phyloP scores from a whole-genome alignment of 2,329 filamentous ascomycete species.

The Ophiostoma novo-ulmi region DNA sequence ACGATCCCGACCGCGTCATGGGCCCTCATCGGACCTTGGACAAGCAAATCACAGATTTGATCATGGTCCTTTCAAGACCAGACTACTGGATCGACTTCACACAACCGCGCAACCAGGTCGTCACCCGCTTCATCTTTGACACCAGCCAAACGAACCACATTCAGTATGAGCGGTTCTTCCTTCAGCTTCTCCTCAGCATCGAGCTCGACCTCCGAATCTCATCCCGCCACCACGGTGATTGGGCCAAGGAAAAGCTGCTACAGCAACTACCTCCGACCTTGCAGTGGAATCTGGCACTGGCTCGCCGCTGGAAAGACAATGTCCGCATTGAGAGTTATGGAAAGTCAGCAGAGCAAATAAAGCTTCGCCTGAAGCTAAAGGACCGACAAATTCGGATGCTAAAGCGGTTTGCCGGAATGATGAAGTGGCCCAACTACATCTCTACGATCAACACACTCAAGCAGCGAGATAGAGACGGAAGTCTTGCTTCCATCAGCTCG shows the following conservation, averaged over 20 bases:
- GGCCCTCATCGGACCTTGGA: conserved; percentile 61
- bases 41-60: conserved; percentile 66
- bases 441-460: conserved; percentile 59
- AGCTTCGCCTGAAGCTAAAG: conserved; percentile 60
- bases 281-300: conserved; percentile 68
- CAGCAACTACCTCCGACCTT: conserved; percentile 63
- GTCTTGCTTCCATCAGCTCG: conserved; percentile 57
- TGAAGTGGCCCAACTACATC: conserved; percentile 72
- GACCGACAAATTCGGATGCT: conserved; percentile 64
- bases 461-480: conserved; percentile 53
- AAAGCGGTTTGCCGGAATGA: conserved; percentile 61
- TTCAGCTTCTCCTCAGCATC: conserved; percentile 68
- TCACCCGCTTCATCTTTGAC: conserved; percentile 67
- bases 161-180: conserved; percentile 64
- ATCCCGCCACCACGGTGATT: conserved; percentile 54
- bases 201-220: conserved; percentile 68
- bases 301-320: conserved; percentile 66
- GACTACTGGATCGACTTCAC: conserved; percentile 69
- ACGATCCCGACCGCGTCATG: conserved; percentile 59
- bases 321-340: conserved; percentile 61
- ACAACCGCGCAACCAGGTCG: conserved; percentile 63
- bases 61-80: conserved; percentile 61
- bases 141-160: conserved; percentile 50
- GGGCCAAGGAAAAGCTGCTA: conserved; percentile 60
- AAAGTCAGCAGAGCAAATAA: conserved; percentile 50